Conservation (phyloP, 1,139 yeast species). For the Yamadazyma mexicana region DNA sequence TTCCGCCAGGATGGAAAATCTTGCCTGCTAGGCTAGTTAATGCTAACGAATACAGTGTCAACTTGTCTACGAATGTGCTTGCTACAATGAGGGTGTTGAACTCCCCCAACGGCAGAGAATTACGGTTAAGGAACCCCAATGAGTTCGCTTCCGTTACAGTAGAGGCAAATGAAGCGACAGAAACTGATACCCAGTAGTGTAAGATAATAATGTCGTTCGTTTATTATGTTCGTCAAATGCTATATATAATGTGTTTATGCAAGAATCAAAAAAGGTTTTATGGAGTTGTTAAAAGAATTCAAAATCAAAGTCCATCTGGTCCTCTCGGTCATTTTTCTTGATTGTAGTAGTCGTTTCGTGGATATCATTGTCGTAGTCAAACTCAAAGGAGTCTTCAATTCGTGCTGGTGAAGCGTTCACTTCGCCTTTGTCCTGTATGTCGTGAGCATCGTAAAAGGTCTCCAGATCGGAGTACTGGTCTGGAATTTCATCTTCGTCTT, state of each 20-base stretch:
- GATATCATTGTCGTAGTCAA: constrained; percentile 2
- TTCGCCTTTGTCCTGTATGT: too few relatives aligned
- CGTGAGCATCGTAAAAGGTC: constrained; percentile 2
- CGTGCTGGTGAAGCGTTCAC: constrained; percentile 3
- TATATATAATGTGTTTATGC: too few relatives aligned
- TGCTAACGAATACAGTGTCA: constrained; percentile 19
- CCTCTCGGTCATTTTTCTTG: constrained; percentile 8
- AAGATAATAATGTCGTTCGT: constrained; percentile 2
- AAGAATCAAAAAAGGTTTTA: too few relatives aligned
- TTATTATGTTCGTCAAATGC: too few relatives aligned
- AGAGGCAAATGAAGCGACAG: background rate
- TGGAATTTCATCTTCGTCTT: constrained; percentile 13
- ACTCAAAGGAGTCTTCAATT: background rate
- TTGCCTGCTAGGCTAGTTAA: constrained; percentile 24
- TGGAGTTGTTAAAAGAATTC: constrained; percentile 29
- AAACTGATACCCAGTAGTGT: background rate
- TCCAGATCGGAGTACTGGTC: constrained; percentile 9
- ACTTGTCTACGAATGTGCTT: constrained; percentile 17
- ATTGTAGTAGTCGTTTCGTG: constrained; percentile 5
- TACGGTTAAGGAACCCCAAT: constrained; percentile 14
- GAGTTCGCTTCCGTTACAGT: background rate
- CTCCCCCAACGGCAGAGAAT: constrained; percentile 12
- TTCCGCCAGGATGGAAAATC: constrained; percentile 39
- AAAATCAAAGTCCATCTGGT: constrained; percentile 31
- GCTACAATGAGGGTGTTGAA: constrained; percentile 18